phyloP scores from a whole-genome alignment of 148 eudicot species.

The Diospyros lotus region DNA sequence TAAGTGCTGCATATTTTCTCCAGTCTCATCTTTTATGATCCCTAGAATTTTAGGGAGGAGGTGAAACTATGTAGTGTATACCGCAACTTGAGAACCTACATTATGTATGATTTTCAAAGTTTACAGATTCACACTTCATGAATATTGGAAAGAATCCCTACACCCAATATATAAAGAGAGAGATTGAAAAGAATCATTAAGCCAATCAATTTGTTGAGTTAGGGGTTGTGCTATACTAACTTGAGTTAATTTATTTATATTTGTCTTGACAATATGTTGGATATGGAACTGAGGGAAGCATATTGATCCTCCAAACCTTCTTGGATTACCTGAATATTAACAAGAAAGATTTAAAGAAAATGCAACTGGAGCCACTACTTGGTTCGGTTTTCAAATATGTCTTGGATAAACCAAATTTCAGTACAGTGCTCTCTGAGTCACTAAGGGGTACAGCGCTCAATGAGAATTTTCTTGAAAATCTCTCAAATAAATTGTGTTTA shows the following conservation, averaged over 20 bases:
- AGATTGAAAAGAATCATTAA: background rate
- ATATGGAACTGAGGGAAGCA: slow-evolving; percentile 63
- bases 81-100: background rate
- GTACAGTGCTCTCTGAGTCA: slow-evolving; percentile 63
- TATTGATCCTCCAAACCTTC: slow-evolving; percentile 59
- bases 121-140: background rate
- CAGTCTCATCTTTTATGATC: background rate
- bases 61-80: background rate
- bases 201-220: too few species aligned
- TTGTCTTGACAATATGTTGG: slow-evolving; percentile 40
- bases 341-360: slow-evolving; percentile 50
- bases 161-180: background rate
- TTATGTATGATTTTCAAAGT: background rate
- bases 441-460: slow-evolving; percentile 37
- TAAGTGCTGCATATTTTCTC: background rate
- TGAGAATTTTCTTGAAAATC: slow-evolving; percentile 70
- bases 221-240: background rate
- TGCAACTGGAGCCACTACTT: slow-evolving; percentile 46
- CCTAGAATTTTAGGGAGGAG: background rate
- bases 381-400: slow-evolving; percentile 57
- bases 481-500: slow-evolving; percentile 58
- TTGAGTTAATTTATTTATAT: slow-evolving; percentile 1
- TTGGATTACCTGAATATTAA: slow-evolving; percentile 56
- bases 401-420: slow-evolving; percentile 71
- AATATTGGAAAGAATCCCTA: too few species aligned